Percentiles rank a stretch among this genome's conserved stretches.
phyloP scores from a whole-genome alignment of 441 rosid genomes.

The Melastoma candidum region DNA sequence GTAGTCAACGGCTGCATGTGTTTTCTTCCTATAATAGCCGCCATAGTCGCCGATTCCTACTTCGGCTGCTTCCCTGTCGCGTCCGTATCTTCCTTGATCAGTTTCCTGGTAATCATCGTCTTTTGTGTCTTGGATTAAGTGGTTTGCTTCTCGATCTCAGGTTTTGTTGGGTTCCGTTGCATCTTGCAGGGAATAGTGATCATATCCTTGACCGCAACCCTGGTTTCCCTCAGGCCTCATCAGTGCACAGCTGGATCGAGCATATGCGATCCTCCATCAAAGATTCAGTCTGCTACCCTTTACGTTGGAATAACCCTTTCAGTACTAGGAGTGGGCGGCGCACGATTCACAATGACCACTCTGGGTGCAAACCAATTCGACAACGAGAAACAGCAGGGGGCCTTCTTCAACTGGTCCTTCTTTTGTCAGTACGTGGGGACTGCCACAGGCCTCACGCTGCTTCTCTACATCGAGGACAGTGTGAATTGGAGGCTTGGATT shows the following conservation, averaged over 20 bases:
- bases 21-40: conserved; percentile 33
- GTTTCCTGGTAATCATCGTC: conserved; percentile 25
- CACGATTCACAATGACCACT: too few species aligned
- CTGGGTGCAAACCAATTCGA: conserved; percentile 32
- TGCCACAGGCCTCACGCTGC: conserved; percentile 14
- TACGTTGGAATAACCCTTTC: too few species aligned
- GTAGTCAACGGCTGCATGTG: conserved; percentile 28
- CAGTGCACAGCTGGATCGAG: too few species aligned
- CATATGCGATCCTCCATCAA: too few species aligned
- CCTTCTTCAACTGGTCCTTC: conserved; percentile 46
- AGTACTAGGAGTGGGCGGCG: too few species aligned
- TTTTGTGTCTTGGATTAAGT: too few species aligned
- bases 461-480: conserved; percentile 34
- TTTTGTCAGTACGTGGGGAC: conserved; percentile 7
- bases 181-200: too few species aligned
- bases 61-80: conserved; percentile 35
- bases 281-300: too few species aligned
- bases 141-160: too few species aligned
- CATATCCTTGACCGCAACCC: too few species aligned
- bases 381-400: conserved; percentile 21
- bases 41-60: conserved; percentile 33
- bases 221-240: too few species aligned
- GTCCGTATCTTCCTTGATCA: conserved; percentile 30
- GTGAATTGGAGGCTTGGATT: conserved; percentile 41
- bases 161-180: too few species aligned